These are phyloP conservation scores for Tolypocladium cylindrosporum DNA, from an alignment of 2,329 filamentous ascomycete genomes.

Conservation along the genomic window DNA sequence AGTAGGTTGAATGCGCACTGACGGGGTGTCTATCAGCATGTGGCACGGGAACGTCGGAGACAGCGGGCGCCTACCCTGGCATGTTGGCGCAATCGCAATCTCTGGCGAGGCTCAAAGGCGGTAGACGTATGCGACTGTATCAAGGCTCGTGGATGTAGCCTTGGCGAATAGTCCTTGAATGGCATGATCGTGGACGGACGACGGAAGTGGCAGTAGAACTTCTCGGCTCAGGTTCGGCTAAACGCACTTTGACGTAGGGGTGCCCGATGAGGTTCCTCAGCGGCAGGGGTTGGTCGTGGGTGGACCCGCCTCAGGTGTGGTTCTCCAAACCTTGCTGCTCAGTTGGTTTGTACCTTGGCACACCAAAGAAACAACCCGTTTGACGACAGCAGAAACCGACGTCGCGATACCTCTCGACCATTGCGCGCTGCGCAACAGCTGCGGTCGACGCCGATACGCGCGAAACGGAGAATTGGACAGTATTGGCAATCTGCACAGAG, in stretches of 20 bases:
- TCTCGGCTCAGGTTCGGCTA: background rate
- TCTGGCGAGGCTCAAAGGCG: background rate
- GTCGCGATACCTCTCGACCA: background rate
- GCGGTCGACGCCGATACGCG: background rate
- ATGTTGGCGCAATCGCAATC: background rate
- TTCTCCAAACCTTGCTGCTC: background rate
- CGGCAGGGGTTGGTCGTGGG: background rate
- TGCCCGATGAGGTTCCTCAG: background rate
- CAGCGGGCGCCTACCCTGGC: background rate
- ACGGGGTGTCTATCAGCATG: conserved; percentile 10
- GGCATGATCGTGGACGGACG: background rate
- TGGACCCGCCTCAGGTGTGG: background rate
- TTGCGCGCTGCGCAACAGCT: background rate
- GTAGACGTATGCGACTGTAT: background rate
- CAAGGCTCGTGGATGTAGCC: background rate
- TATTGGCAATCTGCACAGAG: conserved; percentile 10
- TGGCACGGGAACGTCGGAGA: background rate
- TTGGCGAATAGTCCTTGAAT: background rate
- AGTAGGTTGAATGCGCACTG: conserved; percentile 62
- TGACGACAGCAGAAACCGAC: background rate
- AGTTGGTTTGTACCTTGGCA: background rate
- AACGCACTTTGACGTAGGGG: background rate
- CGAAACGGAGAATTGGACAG: background rate
- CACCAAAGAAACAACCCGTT: background rate
- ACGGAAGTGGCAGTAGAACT: background rate